Evolutionary conservation across 805 yeast genomes (phyloP).

Genomic region (Suhomyces xylopsoci): DNA sequence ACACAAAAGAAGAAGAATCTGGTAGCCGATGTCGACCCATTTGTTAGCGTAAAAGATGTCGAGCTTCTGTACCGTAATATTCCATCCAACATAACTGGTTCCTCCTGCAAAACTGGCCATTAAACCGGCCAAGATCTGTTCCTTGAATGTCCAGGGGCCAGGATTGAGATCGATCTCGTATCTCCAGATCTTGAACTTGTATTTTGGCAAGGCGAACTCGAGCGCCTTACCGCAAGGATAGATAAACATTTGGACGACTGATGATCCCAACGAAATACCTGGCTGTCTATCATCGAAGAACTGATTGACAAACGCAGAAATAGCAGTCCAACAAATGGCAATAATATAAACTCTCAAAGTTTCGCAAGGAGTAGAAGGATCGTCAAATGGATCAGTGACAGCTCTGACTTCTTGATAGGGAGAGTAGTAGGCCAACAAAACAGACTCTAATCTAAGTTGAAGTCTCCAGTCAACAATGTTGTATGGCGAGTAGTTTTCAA

Average conservation of each 20-base stretch:
- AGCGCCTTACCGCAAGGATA: conserved; percentile 44
- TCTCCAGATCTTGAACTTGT: conserved; percentile 11
- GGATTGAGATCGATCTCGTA: conserved; percentile 41
- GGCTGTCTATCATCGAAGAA: conserved; percentile 56
- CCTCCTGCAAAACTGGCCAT: conserved; percentile 34
- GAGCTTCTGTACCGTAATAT: conserved; percentile 21
- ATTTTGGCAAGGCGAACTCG: conserved; percentile 35
- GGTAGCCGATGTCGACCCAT: conserved; percentile 20
- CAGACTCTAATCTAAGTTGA: conserved; percentile 36
- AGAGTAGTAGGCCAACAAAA: conserved; percentile 36
- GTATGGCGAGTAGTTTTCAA: neutral
- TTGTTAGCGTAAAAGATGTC: conserved; percentile 23
- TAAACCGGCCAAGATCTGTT: conserved; percentile 61
- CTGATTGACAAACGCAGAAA: conserved; percentile 54
- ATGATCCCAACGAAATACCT: conserved; percentile 39
- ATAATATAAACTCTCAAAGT: conserved; percentile 52
- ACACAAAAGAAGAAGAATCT: conserved; percentile 11
- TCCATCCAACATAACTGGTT: conserved; percentile 23
- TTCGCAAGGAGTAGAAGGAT: conserved; percentile 29
- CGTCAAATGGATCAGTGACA: conserved; percentile 39
- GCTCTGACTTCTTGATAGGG: conserved; percentile 43
- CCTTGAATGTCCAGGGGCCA: conserved; percentile 63
- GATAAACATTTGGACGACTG: conserved; percentile 46
- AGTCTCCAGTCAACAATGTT: conserved; percentile 29
- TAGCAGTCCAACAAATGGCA: conserved; percentile 52